phyloP scores from a whole-genome alignment of 2,329 filamentous ascomycete species.

The Grosmannia penicillata region DNA sequence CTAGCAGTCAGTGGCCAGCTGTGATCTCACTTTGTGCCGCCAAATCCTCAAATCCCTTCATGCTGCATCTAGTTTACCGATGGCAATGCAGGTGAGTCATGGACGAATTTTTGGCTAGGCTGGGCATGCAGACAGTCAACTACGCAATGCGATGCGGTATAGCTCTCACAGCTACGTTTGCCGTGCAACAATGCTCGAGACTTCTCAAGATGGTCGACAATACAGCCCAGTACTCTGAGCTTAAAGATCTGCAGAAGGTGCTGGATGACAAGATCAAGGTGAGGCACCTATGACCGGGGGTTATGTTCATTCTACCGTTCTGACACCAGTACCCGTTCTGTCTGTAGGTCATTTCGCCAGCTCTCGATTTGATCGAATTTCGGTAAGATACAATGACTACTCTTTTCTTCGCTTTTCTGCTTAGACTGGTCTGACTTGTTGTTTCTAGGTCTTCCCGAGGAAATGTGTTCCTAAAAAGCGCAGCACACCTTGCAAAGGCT shows the following conservation, averaged over 20 bases:
- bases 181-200: conserved; percentile 66
- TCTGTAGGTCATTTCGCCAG: conserved; percentile 64
- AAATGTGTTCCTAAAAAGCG: conserved; percentile 58
- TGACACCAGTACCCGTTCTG: background rate
- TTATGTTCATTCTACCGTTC: background rate
- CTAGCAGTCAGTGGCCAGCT: too few relatives aligned
- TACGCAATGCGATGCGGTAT: conserved; percentile 85
- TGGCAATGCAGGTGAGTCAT: too few relatives aligned
- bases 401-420: background rate
- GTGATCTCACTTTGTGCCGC: too few relatives aligned
- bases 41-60: too few relatives aligned
- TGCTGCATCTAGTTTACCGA: too few relatives aligned
- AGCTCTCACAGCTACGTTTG: conserved; percentile 70
- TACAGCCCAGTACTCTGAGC: conserved; percentile 49
- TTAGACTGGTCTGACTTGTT: background rate
- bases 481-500: conserved; percentile 66
- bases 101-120: conserved; percentile 46
- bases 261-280: conserved; percentile 78
- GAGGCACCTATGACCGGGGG: conserved; percentile 1
- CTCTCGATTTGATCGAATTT: conserved; percentile 83
- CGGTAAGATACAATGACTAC: conserved; percentile 46
- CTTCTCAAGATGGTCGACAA: conserved; percentile 67
- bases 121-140: conserved; percentile 64
- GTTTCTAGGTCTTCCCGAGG: conserved; percentile 31
- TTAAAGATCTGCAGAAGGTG: conserved; percentile 55